Base-by-base conservation (phyloP, 164 flowering plant species). In the Cinnamomum micranthum region DNA sequence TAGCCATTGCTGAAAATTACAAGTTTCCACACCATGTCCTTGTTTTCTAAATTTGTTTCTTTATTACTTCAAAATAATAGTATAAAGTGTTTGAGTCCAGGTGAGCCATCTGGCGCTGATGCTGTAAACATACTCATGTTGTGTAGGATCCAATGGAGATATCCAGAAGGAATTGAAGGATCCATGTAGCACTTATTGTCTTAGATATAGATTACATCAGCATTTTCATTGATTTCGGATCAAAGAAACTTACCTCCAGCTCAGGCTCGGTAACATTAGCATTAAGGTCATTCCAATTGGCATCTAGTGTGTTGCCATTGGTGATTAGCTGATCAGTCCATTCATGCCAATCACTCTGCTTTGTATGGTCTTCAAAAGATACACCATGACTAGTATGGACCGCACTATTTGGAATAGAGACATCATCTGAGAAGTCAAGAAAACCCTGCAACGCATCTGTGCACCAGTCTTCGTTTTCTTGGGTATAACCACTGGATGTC, bases 271-370 rank as follows among this genome's bases (percentile, higher is more conserved):
- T 63, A 73, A 75, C 81, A 78, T 76, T 81, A 62, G 80, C 75
- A 63, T 86, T 92, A 77, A 90, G 85, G 55, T 90, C 97, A 84
- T 80, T 85, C 97, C 93, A 95, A 69, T 80, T 82, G 75, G 92
- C 2, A 78, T 80, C 70, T 82, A 89, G 78, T 69, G 85, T 55
- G 74, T 86, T 90, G 65, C 92, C 92, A 83, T 87, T 94, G 50
- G 82, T 82, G 71, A 92, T 89, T 72, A 91, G 85, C 35, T 87
- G 88, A 79, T 91, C 97, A n/a, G 91, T 90, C 97, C 97, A 95
- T 27, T 89, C 97, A 58, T 87, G 92, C 92, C 88, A 89, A 76
- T 88, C 90, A 82, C 73, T 86, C 64, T 72, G 83, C 75, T 85
- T 90, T 52, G 79, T 68, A 71, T 83, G 81, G 75, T 89, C 94